Evolutionary conservation across 2,329 filamentous ascomycete species (phyloP).

Genomic region (Trichoderma atrobrunneum): DNA sequence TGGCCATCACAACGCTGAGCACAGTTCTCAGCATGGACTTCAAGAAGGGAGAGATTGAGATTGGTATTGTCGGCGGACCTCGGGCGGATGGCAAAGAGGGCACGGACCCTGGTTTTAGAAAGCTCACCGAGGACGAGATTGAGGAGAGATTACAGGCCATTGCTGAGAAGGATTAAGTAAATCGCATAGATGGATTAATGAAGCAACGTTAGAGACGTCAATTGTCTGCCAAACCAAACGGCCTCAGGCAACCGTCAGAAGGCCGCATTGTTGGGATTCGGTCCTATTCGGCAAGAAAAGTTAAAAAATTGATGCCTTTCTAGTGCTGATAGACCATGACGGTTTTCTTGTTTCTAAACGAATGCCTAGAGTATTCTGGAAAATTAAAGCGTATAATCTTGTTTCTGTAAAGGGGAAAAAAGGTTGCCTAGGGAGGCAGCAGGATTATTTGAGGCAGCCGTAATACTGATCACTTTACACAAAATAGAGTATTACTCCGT

Average conservation of each 20-base stretch:
- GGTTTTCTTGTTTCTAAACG: not conserved
- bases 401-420: not conserved
- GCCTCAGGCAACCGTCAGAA: not conserved
- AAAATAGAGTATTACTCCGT: not conserved
- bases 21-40: constrained; percentile 98
- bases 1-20: constrained; percentile 92
- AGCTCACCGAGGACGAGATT: constrained; percentile 94
- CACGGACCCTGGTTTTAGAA: constrained; percentile 75
- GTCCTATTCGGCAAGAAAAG: not conserved
- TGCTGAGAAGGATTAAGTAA: constrained; percentile 89
- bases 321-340: not conserved
- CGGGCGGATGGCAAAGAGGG: constrained; percentile 79
- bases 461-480: not conserved
- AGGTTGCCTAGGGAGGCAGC: not conserved
- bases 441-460: not conserved
- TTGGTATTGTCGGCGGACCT: constrained; percentile 93
- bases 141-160: constrained; percentile 97
- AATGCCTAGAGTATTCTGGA: not conserved
- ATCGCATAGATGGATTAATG: constrained; percentile 23
- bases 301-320: not conserved
- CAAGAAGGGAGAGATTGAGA: constrained; percentile 98
- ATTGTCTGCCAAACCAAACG: not conserved
- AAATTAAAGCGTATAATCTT: not conserved
- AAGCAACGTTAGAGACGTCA: constrained; percentile 14
- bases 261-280: not conserved